Percentiles rank a stretch among this genome's conserved stretches.
Evolutionary conservation across 73 alveolate genomes (phyloP).

Genomic region (Paramecium pentaurelia): DNA sequence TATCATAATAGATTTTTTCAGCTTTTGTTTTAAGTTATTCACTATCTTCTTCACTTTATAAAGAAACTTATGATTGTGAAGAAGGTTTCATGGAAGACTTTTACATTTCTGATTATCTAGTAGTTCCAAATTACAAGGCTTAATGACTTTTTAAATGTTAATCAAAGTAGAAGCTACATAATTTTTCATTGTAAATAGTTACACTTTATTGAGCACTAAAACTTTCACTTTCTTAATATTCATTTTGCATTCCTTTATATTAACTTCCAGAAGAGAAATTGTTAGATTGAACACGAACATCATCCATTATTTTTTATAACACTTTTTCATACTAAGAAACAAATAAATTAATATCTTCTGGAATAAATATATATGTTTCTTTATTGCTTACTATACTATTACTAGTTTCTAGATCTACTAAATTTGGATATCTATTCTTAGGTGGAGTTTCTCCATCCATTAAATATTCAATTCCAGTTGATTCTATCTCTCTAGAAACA

Average conservation of each 20-base stretch:
- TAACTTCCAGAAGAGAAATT: neutral
- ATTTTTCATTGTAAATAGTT: neutral
- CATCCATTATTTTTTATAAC: neutral
- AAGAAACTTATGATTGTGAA: neutral
- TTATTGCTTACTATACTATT: neutral
- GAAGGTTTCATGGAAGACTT: neutral
- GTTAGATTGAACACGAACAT: neutral
- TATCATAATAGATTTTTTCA: neutral
- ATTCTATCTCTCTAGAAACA: neutral
- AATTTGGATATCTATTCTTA: constrained; percentile 10
- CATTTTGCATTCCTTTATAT: neutral
- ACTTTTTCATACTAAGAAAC: neutral
- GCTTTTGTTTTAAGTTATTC: constrained; percentile 5
- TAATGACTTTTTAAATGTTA: neutral
- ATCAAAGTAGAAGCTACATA: neutral
- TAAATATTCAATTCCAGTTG: constrained; percentile 5
- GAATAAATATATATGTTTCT: constrained; percentile 14
- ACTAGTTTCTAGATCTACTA: neutral
- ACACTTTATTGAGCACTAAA: neutral
- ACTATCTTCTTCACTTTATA: neutral
- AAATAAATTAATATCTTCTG: constrained; percentile 17
- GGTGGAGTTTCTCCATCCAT: constrained; percentile 32
- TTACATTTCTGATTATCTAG: neutral
- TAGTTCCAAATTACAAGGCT: neutral
- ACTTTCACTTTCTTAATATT: neutral